Conservation (phyloP, 352 stramenopile genomes). For the Pythium sukuiense region DNA sequence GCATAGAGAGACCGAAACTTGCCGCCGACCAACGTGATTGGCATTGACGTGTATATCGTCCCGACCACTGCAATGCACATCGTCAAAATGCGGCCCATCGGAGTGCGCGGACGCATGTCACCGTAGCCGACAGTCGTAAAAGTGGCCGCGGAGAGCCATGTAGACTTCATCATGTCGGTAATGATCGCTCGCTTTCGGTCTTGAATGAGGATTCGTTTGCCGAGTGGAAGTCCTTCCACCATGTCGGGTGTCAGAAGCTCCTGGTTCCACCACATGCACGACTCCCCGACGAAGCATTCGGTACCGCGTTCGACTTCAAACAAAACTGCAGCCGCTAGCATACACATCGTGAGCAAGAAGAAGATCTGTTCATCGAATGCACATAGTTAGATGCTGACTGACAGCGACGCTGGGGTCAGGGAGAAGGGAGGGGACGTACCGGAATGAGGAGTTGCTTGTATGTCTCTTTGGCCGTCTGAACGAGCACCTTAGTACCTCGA, state of each 20-base stretch:
- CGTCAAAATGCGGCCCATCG: constrained; percentile 62
- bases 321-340: constrained; percentile 59
- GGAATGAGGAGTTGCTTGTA: constrained; percentile 66
- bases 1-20: constrained; percentile 78
- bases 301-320: constrained; percentile 78
- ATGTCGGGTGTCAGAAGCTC: constrained; percentile 53
- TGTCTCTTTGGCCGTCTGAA: constrained; percentile 51
- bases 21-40: constrained; percentile 63
- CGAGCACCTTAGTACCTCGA: constrained; percentile 59
- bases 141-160: constrained; percentile 70
- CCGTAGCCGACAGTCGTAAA: constrained; percentile 76
- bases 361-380: constrained; percentile 46
- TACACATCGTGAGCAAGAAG: constrained; percentile 69
- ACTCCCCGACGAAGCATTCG: constrained; percentile 55
- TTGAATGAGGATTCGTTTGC: constrained; percentile 72
- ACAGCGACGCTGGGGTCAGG: not conserved
- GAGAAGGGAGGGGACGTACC: constrained; percentile 25
- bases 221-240: constrained; percentile 33
- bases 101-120: constrained; percentile 60
- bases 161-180: constrained; percentile 67
- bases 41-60: constrained; percentile 78
- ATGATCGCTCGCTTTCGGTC: constrained; percentile 43
- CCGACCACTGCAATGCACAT: constrained; percentile 64
- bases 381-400: not conserved
- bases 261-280: constrained; percentile 61